Percentiles rank a stretch among this genome's conserved stretches.
These are phyloP conservation scores for Trypanosoma congolense DNA, from an alignment of 208 protist species.

Conservation along the genomic window DNA sequence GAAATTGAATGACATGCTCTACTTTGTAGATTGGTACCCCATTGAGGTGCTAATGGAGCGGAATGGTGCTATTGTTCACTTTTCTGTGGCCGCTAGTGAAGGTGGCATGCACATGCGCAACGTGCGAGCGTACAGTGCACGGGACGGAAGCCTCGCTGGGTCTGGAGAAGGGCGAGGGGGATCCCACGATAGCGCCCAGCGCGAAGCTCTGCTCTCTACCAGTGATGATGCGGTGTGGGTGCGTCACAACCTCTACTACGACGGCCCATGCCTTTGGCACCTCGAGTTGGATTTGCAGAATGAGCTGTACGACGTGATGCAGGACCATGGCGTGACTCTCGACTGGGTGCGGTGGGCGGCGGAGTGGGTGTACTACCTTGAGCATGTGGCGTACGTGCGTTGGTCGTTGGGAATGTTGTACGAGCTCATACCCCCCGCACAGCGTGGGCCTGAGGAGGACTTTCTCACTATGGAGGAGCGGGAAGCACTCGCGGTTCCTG, in stretches of 20 bases:
- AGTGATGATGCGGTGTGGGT: slow-evolving; percentile 47
- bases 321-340: slow-evolving; percentile 71
- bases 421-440: slow-evolving; percentile 47
- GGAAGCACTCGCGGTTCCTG: slow-evolving; percentile 40
- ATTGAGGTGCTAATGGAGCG: slow-evolving; percentile 72
- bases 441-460: slow-evolving; percentile 58
- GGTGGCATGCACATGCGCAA: slow-evolving; percentile 86
- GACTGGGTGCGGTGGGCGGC: slow-evolving; percentile 71
- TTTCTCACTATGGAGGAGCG: slow-evolving; percentile 51
- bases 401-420: slow-evolving; percentile 65
- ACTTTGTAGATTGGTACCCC: slow-evolving; percentile 72
- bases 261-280: slow-evolving; percentile 80
- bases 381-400: slow-evolving; percentile 59
- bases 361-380: slow-evolving; percentile 74
- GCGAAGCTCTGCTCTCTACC: slow-evolving; percentile 22
- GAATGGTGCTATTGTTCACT: slow-evolving; percentile 72
- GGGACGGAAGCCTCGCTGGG: background rate
- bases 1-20: slow-evolving; percentile 53
- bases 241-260: slow-evolving; percentile 69
- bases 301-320: slow-evolving; percentile 84
- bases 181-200: background rate
- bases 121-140: slow-evolving; percentile 65
- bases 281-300: slow-evolving; percentile 78
- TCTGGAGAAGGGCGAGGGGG: background rate
- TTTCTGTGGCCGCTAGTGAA: slow-evolving; percentile 65